Conservation (phyloP, 78 protist species). For the Guillardia theta region DNA sequence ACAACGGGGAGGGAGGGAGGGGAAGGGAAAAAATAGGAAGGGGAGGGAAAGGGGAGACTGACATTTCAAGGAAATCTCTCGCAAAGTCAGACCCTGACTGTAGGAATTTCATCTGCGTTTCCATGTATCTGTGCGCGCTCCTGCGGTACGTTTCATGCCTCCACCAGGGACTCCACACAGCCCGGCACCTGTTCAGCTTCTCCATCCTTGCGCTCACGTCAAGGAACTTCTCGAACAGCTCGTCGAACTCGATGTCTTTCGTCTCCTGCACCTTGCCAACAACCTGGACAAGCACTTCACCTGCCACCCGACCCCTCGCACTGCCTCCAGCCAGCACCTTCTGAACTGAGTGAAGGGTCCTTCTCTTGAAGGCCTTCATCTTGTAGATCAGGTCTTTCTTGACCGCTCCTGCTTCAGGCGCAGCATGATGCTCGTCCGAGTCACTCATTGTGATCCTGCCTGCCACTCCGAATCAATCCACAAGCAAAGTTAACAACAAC, state of each 20-base stretch:
- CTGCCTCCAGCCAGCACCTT: too few species aligned
- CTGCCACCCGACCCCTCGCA: too few species aligned
- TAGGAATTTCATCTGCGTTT: neutral
- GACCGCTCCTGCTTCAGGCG: neutral
- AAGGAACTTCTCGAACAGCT: neutral
- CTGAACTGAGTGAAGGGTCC: neutral
- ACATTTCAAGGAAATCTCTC: neutral
- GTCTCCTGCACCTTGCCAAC: neutral
- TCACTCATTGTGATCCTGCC: slow-evolving; percentile 2
- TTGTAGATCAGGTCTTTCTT: neutral
- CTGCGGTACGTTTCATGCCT: neutral
- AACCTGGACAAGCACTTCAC: neutral
- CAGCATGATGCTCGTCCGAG: neutral
- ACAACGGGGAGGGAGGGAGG: too few species aligned
- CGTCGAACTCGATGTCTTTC: neutral
- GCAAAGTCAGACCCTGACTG: neutral
- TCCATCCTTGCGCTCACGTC: neutral
- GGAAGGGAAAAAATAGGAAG: neutral
- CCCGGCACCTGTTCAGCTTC: neutral
- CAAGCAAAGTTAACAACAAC: too few species aligned
- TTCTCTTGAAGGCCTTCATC: neutral
- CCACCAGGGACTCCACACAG: neutral
- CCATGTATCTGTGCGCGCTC: neutral
- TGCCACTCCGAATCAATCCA: too few species aligned
- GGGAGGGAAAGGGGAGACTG: neutral